Evolutionary conservation across 495 filamentous ascomycete species (phyloP).

Genomic region (Cudoniella acicularis): DNA sequence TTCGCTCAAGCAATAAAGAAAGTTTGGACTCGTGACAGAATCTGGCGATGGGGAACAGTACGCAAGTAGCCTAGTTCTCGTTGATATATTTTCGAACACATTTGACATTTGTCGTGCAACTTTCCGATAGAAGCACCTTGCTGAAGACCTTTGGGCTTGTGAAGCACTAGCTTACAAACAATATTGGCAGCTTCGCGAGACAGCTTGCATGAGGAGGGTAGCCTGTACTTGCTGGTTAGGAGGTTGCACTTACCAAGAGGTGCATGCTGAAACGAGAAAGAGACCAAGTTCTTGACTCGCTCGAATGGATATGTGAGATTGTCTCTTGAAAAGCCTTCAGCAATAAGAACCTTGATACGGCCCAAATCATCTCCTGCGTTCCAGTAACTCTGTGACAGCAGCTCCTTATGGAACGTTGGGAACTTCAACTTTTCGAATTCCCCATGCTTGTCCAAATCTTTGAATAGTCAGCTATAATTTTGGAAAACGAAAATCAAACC

Average conservation of each 20-base stretch:
- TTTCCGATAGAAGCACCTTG: no score
- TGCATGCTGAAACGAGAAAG: slow-evolving; percentile 84
- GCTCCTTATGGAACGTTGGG: slow-evolving; percentile 67
- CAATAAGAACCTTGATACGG: slow-evolving; percentile 72
- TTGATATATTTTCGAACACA: no score
- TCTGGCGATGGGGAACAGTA: no score
- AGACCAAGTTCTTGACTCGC: slow-evolving; percentile 67
- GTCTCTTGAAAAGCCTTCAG: slow-evolving; percentile 63
- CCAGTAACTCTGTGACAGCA: slow-evolving; percentile 69
- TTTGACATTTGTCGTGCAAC: no score
- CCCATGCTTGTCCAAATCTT: slow-evolving; percentile 60
- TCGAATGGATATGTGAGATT: slow-evolving; percentile 55
- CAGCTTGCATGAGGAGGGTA: no score
- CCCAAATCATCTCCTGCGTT: slow-evolving; percentile 67
- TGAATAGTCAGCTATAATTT: slow-evolving; percentile 1
- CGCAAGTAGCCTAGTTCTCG: no score
- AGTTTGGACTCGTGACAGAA: no score
- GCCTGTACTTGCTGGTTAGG: no score
- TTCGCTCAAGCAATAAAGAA: no score
- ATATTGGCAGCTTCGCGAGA: no score
- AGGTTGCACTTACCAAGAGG: slow-evolving; percentile 70
- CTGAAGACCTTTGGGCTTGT: no score
- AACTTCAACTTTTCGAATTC: slow-evolving; percentile 65
- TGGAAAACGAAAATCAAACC: background rate
- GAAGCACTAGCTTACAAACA: no score